Evolutionary conservation across 495 filamentous ascomycete species (phyloP), one percentile per base, ranked within the genome.

Genomic region (Talaromyces proteolyticus): DNA sequence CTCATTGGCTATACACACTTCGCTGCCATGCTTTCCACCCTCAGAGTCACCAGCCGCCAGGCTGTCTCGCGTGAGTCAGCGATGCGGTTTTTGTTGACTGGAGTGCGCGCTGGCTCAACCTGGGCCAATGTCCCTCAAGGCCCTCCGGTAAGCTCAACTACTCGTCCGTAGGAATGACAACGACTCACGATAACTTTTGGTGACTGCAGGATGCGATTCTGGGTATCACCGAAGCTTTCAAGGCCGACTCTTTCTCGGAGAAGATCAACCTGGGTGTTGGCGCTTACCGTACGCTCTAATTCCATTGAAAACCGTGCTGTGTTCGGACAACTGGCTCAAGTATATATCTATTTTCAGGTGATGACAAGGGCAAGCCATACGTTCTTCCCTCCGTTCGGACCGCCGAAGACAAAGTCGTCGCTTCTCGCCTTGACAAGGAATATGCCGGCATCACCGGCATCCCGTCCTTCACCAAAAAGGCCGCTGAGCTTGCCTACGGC

Each of bases 181-280:
- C 44, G 43, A 45, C 46, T 41, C 48, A 50, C 8, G 24, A 34
- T 42, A 8, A 23, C 42, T 26, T 24, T 17, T 38, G 18, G 44
- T 23, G 19, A 47, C 53, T 14, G 39, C 66, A 75, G 71, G 72
- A 92, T 86, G 87, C 86, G 42, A 91, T 92, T 72, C 79, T 91
- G 80, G 92, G 92, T 74, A 94, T 98, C 75, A 97, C 93, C 46
- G 93, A 98, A 75, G 93, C 93, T 44, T 98, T 93, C 87, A 98
- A 97, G 80, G 89, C 91, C 62, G 92, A 98, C 63, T 77, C 70
- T 54, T 89, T 93, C 70, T 71, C 82, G 47, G 78, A 92, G 71
- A 98, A 98, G 83, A 96, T 97, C 77, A 97, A 96, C 75, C 79
- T 98, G 48, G 91, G 90, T 84, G 80, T 74, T 68, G 73, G 66